Conservation (phyloP, 2,329 filamentous ascomycete species). For the Paracamarosporium sp. region DNA sequence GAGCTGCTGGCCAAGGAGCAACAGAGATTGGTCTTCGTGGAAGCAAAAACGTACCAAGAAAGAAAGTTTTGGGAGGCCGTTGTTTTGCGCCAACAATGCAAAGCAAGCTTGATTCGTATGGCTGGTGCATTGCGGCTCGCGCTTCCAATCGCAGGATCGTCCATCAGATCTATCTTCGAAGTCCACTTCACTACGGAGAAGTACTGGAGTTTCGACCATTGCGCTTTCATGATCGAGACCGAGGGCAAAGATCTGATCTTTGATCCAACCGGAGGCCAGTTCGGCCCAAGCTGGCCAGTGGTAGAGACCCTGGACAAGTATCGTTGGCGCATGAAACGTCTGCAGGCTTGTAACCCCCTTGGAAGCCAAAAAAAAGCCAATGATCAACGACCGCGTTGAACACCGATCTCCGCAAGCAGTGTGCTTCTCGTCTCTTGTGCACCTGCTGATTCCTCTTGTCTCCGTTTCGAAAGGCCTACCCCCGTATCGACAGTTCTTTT, state of each 20-base stretch:
- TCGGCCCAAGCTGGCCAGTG: constrained; percentile 21
- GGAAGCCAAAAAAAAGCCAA: too few relatives aligned
- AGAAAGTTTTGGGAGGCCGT: neutral
- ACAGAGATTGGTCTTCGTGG: neutral
- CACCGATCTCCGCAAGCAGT: too few relatives aligned
- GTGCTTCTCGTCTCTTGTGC: too few relatives aligned
- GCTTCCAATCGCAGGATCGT: neutral
- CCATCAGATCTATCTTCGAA: neutral
- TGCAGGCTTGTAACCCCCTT: too few relatives aligned
- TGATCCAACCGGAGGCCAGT: constrained; percentile 25
- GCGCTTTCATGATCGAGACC: constrained; percentile 7
- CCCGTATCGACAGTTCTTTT: neutral
- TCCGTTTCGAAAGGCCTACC: neutral
- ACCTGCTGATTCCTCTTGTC: too few relatives aligned
- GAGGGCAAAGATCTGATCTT: constrained; percentile 10
- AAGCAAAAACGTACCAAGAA: neutral
- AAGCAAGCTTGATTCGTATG: neutral
- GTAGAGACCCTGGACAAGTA: constrained; percentile 6
- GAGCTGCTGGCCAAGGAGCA: neutral
- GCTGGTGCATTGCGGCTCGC: neutral
- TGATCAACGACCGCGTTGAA: too few relatives aligned
- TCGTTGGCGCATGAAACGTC: too few relatives aligned
- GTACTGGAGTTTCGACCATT: constrained; percentile 13
- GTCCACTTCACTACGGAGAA: neutral
- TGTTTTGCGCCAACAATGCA: neutral